Evolutionary conservation across 768 basidiomycete genomes (phyloP).

Genomic region (Termitomyces sp.): DNA sequence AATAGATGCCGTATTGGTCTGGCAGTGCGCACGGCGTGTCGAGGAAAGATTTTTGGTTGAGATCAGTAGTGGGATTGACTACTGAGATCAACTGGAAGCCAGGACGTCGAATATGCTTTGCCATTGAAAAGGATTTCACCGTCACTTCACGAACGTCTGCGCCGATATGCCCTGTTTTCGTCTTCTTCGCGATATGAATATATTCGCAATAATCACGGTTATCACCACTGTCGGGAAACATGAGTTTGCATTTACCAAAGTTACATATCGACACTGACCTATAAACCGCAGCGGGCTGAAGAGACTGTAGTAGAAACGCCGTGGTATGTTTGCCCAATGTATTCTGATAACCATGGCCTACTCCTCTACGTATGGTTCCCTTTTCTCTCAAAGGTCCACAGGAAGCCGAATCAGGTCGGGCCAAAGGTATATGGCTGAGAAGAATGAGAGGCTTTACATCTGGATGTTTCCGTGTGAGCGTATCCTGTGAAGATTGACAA

Average conservation of each 20-base stretch:
- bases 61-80: conserved; percentile 31
- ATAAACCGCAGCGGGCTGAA: conserved; percentile 70
- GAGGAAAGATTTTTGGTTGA: conserved; percentile 41
- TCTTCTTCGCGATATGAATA: conserved; percentile 37
- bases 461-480: conserved; percentile 12
- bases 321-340: conserved; percentile 80
- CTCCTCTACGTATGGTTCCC: conserved; percentile 68
- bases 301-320: conserved; percentile 59
- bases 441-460: conserved; percentile 54
- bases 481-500: background rate
- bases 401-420: conserved; percentile 63
- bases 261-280: conserved; percentile 42
- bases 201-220: conserved; percentile 91
- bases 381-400: conserved; percentile 80
- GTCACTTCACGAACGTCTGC: conserved; percentile 69
- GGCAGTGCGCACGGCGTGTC: conserved; percentile 81
- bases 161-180: conserved; percentile 16
- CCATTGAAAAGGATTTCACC: conserved; percentile 82
- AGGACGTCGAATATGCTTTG: conserved; percentile 65
- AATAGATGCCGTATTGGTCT: conserved; percentile 59
- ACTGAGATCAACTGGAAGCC: conserved; percentile 85
- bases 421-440: conserved; percentile 84
- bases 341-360: conserved; percentile 80
- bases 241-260: background rate
- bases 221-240: conserved; percentile 56